A percentile compares a stretch with the other conserved stretches of the same genome.
Conservation (phyloP, 2,329 filamentous ascomycete genomes). For the Xylaria sp. region DNA sequence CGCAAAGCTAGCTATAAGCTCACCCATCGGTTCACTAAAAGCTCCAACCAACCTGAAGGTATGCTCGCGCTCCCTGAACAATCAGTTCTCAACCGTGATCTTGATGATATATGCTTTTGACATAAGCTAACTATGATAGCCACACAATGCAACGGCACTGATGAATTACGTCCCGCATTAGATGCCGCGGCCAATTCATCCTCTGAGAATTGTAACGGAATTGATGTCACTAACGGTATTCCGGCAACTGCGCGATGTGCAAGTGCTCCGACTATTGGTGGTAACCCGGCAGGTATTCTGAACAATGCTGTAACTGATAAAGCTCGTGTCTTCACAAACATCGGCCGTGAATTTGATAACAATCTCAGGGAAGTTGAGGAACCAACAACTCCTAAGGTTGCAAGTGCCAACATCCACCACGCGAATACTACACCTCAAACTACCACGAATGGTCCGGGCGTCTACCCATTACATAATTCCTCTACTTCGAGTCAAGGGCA, state of each 20-base stretch:
- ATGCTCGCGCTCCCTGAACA: neutral
- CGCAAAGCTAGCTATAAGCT: constrained; percentile 8
- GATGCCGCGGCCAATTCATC: neutral
- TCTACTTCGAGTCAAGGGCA: neutral
- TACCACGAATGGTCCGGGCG: neutral
- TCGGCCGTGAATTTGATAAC: constrained; percentile 23
- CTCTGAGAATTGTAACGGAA: neutral
- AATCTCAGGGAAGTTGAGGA: constrained; percentile 28
- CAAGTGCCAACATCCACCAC: neutral
- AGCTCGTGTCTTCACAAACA: constrained; percentile 26
- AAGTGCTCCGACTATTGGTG: constrained; percentile 33
- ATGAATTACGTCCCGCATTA: neutral
- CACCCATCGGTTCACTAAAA: neutral
- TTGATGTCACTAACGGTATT: neutral
- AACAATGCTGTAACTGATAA: neutral
- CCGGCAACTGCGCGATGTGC: constrained; percentile 13
- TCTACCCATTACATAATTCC: neutral
- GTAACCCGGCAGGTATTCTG: neutral
- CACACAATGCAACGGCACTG: neutral
- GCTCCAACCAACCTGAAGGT: neutral
- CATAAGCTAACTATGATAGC: neutral
- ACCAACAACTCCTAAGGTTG: neutral
- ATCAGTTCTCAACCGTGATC: neutral
- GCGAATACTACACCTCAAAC: neutral
- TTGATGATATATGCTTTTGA: neutral